Percentiles rank a stretch among this genome's conserved stretches.
Conservation (phyloP, 352 stramenopile species). For the Phytophthora tentaculata region DNA sequence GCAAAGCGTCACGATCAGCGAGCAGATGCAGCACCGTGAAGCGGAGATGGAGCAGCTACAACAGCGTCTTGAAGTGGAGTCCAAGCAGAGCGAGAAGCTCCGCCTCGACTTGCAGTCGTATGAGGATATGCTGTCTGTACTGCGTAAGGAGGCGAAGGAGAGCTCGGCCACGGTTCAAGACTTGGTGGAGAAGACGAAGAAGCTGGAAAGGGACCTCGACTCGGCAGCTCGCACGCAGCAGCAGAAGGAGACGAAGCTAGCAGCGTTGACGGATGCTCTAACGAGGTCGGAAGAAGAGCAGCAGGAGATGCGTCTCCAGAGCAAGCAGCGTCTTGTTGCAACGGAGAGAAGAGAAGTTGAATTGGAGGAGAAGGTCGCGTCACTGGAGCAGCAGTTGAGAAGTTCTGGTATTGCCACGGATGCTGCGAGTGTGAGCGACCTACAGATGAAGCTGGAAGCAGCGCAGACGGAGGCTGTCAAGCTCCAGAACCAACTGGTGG, state of each 20-base stretch:
- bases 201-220: slow-evolving; percentile 40
- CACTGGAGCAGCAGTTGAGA: slow-evolving; percentile 26
- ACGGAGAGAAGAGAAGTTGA: slow-evolving; percentile 46
- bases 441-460: slow-evolving; percentile 42
- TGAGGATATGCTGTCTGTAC: slow-evolving; percentile 57
- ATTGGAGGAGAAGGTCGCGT: slow-evolving; percentile 44
- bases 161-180: slow-evolving; percentile 47
- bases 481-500: slow-evolving; percentile 57
- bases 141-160: slow-evolving; percentile 63
- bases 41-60: slow-evolving; percentile 35
- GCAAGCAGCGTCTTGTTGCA: slow-evolving; percentile 57
- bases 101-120: slow-evolving; percentile 76
- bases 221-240: slow-evolving; percentile 28
- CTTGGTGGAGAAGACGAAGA: slow-evolving; percentile 45
- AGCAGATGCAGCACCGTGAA: slow-evolving; percentile 18
- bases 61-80: slow-evolving; percentile 50
- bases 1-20: slow-evolving; percentile 20
- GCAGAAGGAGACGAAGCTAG: slow-evolving; percentile 44
- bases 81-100: slow-evolving; percentile 44
- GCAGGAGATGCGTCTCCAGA: slow-evolving; percentile 67
- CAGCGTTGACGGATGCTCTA: slow-evolving; percentile 34
- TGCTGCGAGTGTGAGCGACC: slow-evolving; percentile 11
- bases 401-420: slow-evolving; percentile 19
- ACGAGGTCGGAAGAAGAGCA: slow-evolving; percentile 55
- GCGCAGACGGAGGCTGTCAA: slow-evolving; percentile 58